Base-by-base conservation (phyloP, 768 basidiomycete species). In the Hygrophorus pudorinus region DNA sequence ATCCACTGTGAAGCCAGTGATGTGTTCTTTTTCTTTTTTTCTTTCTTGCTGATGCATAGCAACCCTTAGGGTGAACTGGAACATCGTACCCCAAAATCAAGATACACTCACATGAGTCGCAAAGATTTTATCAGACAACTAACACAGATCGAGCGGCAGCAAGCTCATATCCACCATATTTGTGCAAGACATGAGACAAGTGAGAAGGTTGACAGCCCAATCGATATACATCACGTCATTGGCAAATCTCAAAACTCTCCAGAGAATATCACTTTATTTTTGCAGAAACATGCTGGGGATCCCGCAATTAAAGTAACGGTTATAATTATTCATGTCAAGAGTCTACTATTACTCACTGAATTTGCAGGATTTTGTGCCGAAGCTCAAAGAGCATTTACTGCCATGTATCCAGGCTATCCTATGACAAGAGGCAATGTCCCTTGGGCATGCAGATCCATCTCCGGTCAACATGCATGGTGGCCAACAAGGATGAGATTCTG, bases 371-470 rank as follows among this genome's bases (percentile, higher is more conserved):
- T 66, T 62, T 46, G 11, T 58, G 3, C 44, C 56, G 0, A 46
- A 57, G 28, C 52, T 65, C 17, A 41, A 59, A 44, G 39, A 54
- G 32, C 53, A 63, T 42, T 44, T 56, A 10, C 53, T 61, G 4
- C 50, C 47, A 0, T 49, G 56, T 11, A 32, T 46, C 2, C 31
- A 31, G 28, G 41, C 41, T 7, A 32, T 31, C 29, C n/a, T 42
- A 17, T 7, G 27, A 42, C 10, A 42, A 17, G 41, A 42, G 24
- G 12, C 14, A n/a, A 11, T 31, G 31, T 30, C 28, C 28, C 31
- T 17, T 12, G 41, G n/a, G 28, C 10, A 11, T 12, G 27, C 17
- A 27, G 11, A 10, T 40, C 11, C 30, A 29, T 18, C 11, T 4
- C 28, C 41, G 14, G 27, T 20, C 39, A 7, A 21, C 30, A 45